Conservation (phyloP, 2,329 filamentous ascomycete species). For the Diaporthe ilicicola region DNA sequence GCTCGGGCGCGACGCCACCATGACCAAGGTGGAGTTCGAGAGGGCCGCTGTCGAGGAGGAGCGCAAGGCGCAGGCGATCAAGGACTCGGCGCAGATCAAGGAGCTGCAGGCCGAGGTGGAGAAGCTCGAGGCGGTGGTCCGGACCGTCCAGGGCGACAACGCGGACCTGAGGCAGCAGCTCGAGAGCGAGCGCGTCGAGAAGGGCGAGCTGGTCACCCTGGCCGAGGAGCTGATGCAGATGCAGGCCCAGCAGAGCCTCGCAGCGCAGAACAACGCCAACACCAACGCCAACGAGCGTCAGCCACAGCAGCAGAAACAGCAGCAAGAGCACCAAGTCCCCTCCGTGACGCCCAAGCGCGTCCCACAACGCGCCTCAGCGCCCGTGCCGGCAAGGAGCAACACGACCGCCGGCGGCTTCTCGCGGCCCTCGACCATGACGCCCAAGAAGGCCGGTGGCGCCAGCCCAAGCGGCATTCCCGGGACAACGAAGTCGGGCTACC, state of each 20-base stretch:
- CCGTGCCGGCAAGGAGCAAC: constrained; percentile 22
- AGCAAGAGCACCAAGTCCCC: constrained; percentile 19
- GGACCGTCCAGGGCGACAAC: constrained; percentile 75
- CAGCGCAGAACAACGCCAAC: constrained; percentile 40
- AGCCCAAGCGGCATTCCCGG: constrained; percentile 36
- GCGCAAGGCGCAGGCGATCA: constrained; percentile 65
- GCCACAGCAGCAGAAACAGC: neutral
- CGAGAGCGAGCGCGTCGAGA: constrained; percentile 80
- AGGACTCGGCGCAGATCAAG: constrained; percentile 72
- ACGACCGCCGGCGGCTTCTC: constrained; percentile 24
- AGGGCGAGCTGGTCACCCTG: constrained; percentile 81
- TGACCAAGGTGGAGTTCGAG: constrained; percentile 65
- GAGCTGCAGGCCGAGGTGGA: constrained; percentile 78
- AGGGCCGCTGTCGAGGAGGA: constrained; percentile 56
- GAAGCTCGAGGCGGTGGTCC: constrained; percentile 77
- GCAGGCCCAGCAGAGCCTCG: constrained; percentile 59
- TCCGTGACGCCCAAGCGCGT: constrained; percentile 28
- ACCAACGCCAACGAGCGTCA: constrained; percentile 33
- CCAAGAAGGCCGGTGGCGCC: constrained; percentile 25
- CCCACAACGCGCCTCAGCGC: constrained; percentile 31
- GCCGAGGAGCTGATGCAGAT: constrained; percentile 87
- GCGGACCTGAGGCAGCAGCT: constrained; percentile 70
- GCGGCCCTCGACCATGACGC: constrained; percentile 27
- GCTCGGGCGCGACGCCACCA: constrained; percentile 69
- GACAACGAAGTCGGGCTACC: constrained; percentile 50